Evolutionary conservation across 495 filamentous ascomycete genomes (phyloP), one percentile per base, ranked within the genome.

Genomic region (Glutinoglossum americanum): DNA sequence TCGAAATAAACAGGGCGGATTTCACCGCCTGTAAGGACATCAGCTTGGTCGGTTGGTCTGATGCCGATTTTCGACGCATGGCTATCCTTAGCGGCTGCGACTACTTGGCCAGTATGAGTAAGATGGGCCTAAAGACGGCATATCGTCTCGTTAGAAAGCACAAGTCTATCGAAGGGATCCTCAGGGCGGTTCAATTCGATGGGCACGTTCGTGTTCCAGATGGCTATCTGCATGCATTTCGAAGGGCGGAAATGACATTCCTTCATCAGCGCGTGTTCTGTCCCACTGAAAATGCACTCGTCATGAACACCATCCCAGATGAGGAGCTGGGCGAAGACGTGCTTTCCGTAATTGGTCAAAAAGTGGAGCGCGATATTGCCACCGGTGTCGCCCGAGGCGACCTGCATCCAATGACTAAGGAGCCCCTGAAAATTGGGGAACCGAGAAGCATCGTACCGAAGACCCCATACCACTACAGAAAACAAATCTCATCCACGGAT

Each of bases 61-160:
- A 96, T 68, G 74, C 72, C 7, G 85, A 96, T 57, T 99, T 99
- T 63, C 76, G 93, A 51, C 81, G 76, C 23, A 99, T 99, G 93
- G 88, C 89, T 54, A 97, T 99, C 56, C 66, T 99, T 23, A 94
- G 88, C 66, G 93, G 93, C n/a, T 99, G 93, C 68, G 93, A 99
- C 66, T 99, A 99, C 68, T 75, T 97, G 54, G 74, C 81, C 6
- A 83, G 80, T 62, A 85, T 97, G 59, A 79, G 76, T 44, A 83
- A 81, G 51, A 79, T 99, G 76, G 93, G 93, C 3, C 67, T 99
- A 51, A 95, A 94, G 69, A 96, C 88, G 25, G 93, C 93, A 0
- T 83, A 99, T 64, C 78, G 88, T 33, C 75, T 92, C 68, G 77
- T 99, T 59, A 80, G 89, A 48, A 94, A 90, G 65, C 78, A 95